A percentile compares a stretch with the other conserved stretches of the same genome.
Conservation (phyloP, 164 flowering plant species). For the Platanus orientalis region DNA sequence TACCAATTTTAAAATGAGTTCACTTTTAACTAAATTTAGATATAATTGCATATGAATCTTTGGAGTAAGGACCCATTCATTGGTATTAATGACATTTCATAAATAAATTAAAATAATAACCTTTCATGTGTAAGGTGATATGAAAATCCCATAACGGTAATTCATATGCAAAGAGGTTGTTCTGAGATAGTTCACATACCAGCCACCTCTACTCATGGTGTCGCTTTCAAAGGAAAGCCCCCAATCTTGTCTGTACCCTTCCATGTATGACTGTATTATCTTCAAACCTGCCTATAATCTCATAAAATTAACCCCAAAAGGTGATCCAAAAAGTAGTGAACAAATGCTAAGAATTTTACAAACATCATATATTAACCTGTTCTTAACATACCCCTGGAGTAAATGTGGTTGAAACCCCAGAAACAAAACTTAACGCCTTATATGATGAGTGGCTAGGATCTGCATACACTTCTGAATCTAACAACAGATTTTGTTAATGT, state of each 20-base stretch:
- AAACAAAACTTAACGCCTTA: constrained; percentile 71
- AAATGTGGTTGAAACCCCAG: constrained; percentile 72
- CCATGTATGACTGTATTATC: constrained; percentile 82
- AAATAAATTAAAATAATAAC: too few relatives aligned
- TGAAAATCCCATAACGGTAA: too few relatives aligned
- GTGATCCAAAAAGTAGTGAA: background rate
- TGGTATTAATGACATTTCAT: too few relatives aligned
- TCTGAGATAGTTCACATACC: constrained; percentile 44
- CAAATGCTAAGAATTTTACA: background rate
- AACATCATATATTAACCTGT: background rate
- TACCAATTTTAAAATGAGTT: too few relatives aligned
- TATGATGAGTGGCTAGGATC: constrained; percentile 85
- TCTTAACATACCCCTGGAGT: constrained; percentile 61
- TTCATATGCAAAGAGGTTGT: too few relatives aligned
- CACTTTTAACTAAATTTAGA: too few relatives aligned
- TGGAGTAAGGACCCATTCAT: too few relatives aligned
- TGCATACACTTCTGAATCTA: constrained; percentile 82
- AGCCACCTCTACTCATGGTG: constrained; percentile 75
- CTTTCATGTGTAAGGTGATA: too few relatives aligned
- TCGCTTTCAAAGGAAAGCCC: constrained; percentile 77
- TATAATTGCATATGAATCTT: too few relatives aligned
- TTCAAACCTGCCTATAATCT: constrained; percentile 71
- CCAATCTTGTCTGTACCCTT: constrained; percentile 97
- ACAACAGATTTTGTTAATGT: constrained; percentile 9
- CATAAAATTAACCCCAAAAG: constrained; percentile 4